Evolutionary conservation across 164 flowering plant genomes (phyloP).

Genomic region (Paratinospora sagittata): DNA sequence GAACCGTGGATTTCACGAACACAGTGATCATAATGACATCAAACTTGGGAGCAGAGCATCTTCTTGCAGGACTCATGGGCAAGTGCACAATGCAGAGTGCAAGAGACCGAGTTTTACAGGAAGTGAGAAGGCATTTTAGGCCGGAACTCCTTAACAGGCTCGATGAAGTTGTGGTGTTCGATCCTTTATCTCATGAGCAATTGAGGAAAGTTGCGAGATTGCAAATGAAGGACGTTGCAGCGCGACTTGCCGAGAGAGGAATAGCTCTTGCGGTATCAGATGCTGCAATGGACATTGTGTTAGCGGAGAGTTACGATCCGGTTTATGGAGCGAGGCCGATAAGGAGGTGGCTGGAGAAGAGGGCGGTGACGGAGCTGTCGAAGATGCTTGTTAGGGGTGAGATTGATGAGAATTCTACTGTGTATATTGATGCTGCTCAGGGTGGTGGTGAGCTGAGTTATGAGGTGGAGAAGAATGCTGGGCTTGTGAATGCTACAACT

Average conservation of each 20-base stretch:
- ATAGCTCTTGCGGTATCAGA: slow-evolving; percentile 68
- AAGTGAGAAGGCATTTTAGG: slow-evolving; percentile 57
- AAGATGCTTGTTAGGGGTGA: slow-evolving; percentile 63
- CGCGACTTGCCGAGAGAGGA: slow-evolving; percentile 68
- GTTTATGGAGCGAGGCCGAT: slow-evolving; percentile 83
- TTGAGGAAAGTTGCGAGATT: slow-evolving; percentile 59
- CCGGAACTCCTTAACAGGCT: slow-evolving; percentile 65
- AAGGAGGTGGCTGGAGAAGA: slow-evolving; percentile 77
- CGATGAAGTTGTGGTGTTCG: slow-evolving; percentile 75
- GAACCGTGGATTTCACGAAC: slow-evolving; percentile 83
- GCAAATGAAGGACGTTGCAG: slow-evolving; percentile 69
- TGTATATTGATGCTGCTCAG: slow-evolving; percentile 50
- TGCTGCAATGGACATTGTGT: slow-evolving; percentile 55
- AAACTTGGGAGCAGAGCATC: slow-evolving; percentile 86
- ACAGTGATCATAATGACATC: slow-evolving; percentile 92
- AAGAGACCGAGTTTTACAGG: slow-evolving; percentile 53
- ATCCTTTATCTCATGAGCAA: slow-evolving; percentile 71
- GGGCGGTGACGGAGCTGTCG: slow-evolving; percentile 72
- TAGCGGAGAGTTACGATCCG: slow-evolving; percentile 39
- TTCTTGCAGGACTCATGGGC: slow-evolving; percentile 58
- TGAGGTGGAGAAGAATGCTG: slow-evolving; percentile 44
- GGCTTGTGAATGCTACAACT: slow-evolving; percentile 41
- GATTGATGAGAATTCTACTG: slow-evolving; percentile 82
- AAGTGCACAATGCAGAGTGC: slow-evolving; percentile 61
- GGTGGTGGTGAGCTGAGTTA: slow-evolving; percentile 16